Conservation (phyloP, 768 basidiomycete genomes). For the Leccinum uliginosum region DNA sequence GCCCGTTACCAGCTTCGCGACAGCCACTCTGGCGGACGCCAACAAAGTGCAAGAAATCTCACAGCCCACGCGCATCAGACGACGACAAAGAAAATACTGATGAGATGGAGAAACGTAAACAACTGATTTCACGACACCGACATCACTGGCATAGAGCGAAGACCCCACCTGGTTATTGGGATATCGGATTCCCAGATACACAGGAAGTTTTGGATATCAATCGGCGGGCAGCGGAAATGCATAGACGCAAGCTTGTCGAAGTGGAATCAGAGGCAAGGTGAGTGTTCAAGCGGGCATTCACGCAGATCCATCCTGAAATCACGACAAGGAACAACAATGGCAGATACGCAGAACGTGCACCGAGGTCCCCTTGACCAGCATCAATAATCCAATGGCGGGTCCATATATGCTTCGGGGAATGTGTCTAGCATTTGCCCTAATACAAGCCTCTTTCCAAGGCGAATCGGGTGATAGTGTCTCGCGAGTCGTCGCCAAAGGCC, state of each 20-base stretch:
- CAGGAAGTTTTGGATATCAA: constrained; percentile 81
- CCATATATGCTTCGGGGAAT: constrained; percentile 33
- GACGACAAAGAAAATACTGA: constrained; percentile 31
- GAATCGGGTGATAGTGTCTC: constrained; percentile 55
- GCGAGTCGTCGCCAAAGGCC: constrained; percentile 47
- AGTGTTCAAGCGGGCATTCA: constrained; percentile 20
- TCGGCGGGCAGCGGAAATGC: constrained; percentile 65
- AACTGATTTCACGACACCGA: constrained; percentile 68
- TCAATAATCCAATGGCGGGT: constrained; percentile 5
- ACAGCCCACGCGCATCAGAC: not conserved
- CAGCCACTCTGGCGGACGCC: constrained; percentile 76
- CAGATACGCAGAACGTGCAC: constrained; percentile 25
- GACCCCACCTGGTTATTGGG: constrained; percentile 87
- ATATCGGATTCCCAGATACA: constrained; percentile 85
- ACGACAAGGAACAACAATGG: constrained; percentile 17
- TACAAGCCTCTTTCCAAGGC: constrained; percentile 46
- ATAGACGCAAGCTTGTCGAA: constrained; percentile 53
- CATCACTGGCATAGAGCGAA: constrained; percentile 63
- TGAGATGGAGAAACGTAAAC: constrained; percentile 50
- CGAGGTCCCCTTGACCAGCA: constrained; percentile 11
- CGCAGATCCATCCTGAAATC: not conserved
- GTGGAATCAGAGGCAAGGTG: constrained; percentile 59
- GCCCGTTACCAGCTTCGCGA: constrained; percentile 64
- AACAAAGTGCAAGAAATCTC: constrained; percentile 28
- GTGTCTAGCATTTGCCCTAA: constrained; percentile 46